Percentiles rank a stretch among this genome's conserved stretches.
These are phyloP conservation scores for Ceratobasidium sp. DNA, from an alignment of 1,284 basidiomycete genomes.

Conservation along the genomic window DNA sequence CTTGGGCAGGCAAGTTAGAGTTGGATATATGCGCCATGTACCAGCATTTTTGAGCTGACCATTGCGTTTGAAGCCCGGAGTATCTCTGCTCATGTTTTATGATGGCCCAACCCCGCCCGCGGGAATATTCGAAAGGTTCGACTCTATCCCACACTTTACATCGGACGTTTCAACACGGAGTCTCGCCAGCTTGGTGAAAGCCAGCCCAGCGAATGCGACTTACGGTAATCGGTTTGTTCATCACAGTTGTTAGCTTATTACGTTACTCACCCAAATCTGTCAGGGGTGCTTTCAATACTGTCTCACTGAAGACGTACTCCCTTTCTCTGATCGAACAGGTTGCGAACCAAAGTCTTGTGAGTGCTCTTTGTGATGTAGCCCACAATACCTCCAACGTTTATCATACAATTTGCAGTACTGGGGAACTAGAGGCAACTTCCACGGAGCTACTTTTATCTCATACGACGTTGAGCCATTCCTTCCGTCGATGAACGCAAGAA, in stretches of 20 bases:
- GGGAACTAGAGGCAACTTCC: slow-evolving; percentile 56
- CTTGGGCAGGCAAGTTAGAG: slow-evolving; percentile 33
- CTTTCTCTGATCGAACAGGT: slow-evolving; percentile 63
- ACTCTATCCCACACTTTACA: slow-evolving; percentile 59
- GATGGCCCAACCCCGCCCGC: slow-evolving; percentile 65
- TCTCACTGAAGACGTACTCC: slow-evolving; percentile 62
- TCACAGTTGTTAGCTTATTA: neutral
- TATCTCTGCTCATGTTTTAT: slow-evolving; percentile 65
- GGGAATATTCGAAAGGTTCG: slow-evolving; percentile 66
- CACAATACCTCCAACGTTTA: too few species aligned
- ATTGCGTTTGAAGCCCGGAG: slow-evolving; percentile 53
- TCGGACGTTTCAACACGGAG: slow-evolving; percentile 61
- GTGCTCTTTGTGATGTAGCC: too few species aligned
- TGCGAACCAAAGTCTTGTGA: slow-evolving; percentile 65
- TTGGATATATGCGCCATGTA: neutral
- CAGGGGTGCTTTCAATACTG: slow-evolving; percentile 66
- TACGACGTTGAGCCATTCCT: slow-evolving; percentile 72
- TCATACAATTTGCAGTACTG: too few species aligned
- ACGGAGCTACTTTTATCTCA: slow-evolving; percentile 60
- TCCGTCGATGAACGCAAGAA: slow-evolving; percentile 61
- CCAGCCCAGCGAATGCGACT: slow-evolving; percentile 61
- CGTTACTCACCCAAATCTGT: neutral
- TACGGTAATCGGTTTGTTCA: slow-evolving; percentile 58
- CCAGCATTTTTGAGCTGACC: neutral
- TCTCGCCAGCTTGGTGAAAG: slow-evolving; percentile 61